Evolutionary conservation across 176 grass and related monocot species (phyloP).

Genomic region (Phoenix dactylifera): DNA sequence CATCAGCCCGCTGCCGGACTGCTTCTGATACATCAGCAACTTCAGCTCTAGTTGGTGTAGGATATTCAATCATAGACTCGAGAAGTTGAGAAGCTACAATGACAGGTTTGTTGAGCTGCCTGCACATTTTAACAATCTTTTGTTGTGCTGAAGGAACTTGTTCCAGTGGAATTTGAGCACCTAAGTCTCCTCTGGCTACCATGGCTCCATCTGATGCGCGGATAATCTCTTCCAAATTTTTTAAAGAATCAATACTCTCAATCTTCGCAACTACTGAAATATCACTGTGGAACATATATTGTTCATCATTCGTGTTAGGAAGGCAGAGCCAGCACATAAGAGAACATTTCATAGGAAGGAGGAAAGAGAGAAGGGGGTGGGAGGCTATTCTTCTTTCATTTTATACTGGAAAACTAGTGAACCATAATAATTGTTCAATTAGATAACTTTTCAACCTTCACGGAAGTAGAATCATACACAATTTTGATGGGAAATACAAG

Average conservation of each 20-base stretch:
- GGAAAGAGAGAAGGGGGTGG: too few relatives aligned
- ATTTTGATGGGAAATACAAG: too few relatives aligned
- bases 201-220: slow-evolving; percentile 83
- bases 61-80: slow-evolving; percentile 96
- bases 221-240: slow-evolving; percentile 78
- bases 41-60: slow-evolving; percentile 85
- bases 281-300: slow-evolving; percentile 48
- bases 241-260: slow-evolving; percentile 84
- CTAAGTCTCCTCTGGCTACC: slow-evolving; percentile 93
- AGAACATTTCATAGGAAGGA: too few relatives aligned
- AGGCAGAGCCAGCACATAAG: too few relatives aligned
- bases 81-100: slow-evolving; percentile 96
- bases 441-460: too few relatives aligned
- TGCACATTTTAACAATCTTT: slow-evolving; percentile 78
- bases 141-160: slow-evolving; percentile 89
- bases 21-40: slow-evolving; percentile 97
- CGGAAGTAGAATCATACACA: too few relatives aligned
- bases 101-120: slow-evolving; percentile 93
- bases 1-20: slow-evolving; percentile 76
- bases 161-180: slow-evolving; percentile 88
- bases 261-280: slow-evolving; percentile 90
- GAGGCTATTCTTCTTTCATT: too few relatives aligned
- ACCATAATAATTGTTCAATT: too few relatives aligned
- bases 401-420: too few relatives aligned
- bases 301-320: slow-evolving; percentile 2